Conservation (phyloP, 306 rosid genomes). For the Cotoneaster glaucophyllus region DNA sequence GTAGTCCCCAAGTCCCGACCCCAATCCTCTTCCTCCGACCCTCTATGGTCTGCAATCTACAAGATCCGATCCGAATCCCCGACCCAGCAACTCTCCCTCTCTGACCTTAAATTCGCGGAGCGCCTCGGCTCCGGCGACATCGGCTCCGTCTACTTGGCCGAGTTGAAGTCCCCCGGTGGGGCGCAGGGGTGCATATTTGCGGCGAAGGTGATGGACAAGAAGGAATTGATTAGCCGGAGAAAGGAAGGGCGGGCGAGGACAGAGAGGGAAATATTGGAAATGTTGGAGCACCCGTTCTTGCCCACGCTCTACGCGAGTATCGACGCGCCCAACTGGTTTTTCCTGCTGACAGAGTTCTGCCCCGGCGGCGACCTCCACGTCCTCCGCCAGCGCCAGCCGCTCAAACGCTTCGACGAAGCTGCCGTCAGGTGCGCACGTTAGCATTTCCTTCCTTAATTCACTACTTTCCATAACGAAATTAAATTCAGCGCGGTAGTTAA, state of each 20-base stretch:
- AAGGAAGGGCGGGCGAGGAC: slow-evolving; percentile 78
- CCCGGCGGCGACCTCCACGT: slow-evolving; percentile 88
- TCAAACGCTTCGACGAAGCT: slow-evolving; percentile 58
- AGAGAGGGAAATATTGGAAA: slow-evolving; percentile 63
- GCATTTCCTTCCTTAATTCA: background rate
- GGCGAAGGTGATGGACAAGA: slow-evolving; percentile 86
- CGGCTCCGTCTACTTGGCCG: slow-evolving; percentile 63
- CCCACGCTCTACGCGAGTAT: slow-evolving; percentile 76
- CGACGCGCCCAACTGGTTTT: slow-evolving; percentile 60
- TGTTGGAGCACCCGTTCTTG: slow-evolving; percentile 64
- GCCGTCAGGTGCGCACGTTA: slow-evolving; percentile 67
- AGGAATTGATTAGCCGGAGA: slow-evolving; percentile 56
- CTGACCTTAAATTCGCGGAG: slow-evolving; percentile 58
- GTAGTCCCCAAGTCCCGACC: slow-evolving; percentile 34
- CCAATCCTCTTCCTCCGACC: slow-evolving; percentile 54
- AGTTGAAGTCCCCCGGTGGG: slow-evolving; percentile 29
- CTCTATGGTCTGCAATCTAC: slow-evolving; percentile 57
- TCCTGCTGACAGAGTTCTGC: slow-evolving; percentile 73
- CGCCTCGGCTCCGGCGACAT: slow-evolving; percentile 81
- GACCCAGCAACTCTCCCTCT: slow-evolving; percentile 37
- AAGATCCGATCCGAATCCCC: slow-evolving; percentile 68
- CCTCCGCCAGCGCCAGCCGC: slow-evolving; percentile 72
- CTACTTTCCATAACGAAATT: no score
- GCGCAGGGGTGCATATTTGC: slow-evolving; percentile 33
- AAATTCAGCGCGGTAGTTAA: background rate